Evolutionary conservation across 2,329 filamentous ascomycete genomes (phyloP).

Genomic region (Fusarium austroafricanum): DNA sequence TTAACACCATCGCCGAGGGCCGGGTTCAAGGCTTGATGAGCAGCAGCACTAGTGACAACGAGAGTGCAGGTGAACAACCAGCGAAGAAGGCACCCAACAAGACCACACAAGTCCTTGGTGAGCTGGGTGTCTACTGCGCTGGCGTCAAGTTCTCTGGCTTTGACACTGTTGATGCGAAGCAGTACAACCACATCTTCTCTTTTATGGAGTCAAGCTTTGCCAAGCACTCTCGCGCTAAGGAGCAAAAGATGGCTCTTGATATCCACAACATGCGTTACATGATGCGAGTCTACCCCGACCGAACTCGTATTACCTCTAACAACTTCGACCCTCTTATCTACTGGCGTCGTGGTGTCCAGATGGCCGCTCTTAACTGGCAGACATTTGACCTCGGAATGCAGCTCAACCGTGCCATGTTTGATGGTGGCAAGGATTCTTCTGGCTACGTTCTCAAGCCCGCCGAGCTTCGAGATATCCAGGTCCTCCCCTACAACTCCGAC

Average conservation of each 20-base stretch:
- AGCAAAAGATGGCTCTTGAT: constrained; percentile 81
- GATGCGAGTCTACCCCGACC: constrained; percentile 94
- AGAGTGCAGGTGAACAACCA: constrained; percentile 72
- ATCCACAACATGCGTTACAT: constrained; percentile 91
- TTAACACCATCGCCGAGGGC: constrained; percentile 69
- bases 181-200: constrained; percentile 94
- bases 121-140: constrained; percentile 81
- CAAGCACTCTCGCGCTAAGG: constrained; percentile 79
- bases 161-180: constrained; percentile 79
- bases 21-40: constrained; percentile 66
- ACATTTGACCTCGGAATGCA: constrained; percentile 97
- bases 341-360: constrained; percentile 96
- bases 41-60: constrained; percentile 82
- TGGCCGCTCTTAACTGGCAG: constrained; percentile 98
- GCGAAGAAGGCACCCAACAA: constrained; percentile 79
- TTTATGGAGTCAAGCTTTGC: constrained; percentile 92
- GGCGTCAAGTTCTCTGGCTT: constrained; percentile 88
- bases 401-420: constrained; percentile 97
- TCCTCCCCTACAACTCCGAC: constrained; percentile 62
- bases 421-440: constrained; percentile 83
- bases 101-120: constrained; percentile 84
- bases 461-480: constrained; percentile 79
- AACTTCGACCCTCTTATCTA: constrained; percentile 96
- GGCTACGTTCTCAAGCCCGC: constrained; percentile 95
- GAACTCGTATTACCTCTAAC: constrained; percentile 82